These are phyloP conservation scores for Amanita rimosa DNA, from an alignment of 768 basidiomycete genomes.

Conservation along the genomic window DNA sequence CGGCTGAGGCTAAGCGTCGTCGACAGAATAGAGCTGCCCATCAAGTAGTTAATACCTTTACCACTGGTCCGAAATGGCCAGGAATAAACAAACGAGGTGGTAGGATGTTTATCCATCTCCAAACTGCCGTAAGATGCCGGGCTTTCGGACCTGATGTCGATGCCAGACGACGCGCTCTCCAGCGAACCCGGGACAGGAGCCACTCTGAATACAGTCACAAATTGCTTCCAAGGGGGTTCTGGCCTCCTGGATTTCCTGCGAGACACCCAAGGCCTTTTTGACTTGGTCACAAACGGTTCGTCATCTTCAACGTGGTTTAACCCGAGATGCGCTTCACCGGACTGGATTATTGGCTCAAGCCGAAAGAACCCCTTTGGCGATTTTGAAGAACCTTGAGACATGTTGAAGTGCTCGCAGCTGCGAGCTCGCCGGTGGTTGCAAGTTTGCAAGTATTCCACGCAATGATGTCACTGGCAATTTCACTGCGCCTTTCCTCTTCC, in stretches of 20 bases:
- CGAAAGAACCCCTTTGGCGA: constrained; percentile 4
- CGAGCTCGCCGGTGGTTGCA: background rate
- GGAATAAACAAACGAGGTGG: constrained; percentile 2
- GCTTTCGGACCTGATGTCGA: background rate
- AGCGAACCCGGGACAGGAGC: background rate
- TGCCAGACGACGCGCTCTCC: background rate
- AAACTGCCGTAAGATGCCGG: background rate
- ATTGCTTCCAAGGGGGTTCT: constrained; percentile 6
- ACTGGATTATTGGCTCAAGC: constrained; percentile 2
- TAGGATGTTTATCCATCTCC: background rate
- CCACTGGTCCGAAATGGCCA: background rate
- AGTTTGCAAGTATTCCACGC: background rate
- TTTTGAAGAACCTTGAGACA: background rate
- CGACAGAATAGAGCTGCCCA: background rate
- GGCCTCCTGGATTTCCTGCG: constrained; percentile 3
- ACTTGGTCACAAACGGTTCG: background rate
- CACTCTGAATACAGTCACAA: constrained; percentile 5
- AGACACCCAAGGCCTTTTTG: constrained; percentile 3
- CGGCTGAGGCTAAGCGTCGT: background rate
- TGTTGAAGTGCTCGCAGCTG: background rate
- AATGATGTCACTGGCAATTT: constrained; percentile 5
- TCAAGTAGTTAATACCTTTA: background rate
- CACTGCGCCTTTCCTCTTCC: constrained; percentile 1
- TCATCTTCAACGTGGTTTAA: constrained; percentile 2
- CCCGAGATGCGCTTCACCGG: constrained; percentile 2